Percentiles rank a stretch among this genome's conserved stretches.
Conservation (phyloP, 805 yeast species). For the Monosporozyma servazzii region DNA sequence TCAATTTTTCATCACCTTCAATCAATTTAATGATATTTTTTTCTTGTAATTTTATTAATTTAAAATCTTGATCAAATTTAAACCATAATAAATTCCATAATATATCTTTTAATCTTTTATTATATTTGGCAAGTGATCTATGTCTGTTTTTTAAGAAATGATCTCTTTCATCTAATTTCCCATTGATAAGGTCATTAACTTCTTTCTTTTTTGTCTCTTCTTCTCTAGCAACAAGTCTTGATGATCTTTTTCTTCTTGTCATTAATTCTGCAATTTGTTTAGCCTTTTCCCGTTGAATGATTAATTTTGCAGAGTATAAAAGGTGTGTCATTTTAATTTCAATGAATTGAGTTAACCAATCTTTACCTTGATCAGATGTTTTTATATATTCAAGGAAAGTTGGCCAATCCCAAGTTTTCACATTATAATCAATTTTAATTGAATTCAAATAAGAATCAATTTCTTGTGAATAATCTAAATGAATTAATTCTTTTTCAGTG, state of each 20-base stretch:
- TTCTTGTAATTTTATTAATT: constrained; percentile 13
- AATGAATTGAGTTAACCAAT: neutral
- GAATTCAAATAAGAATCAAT: constrained; percentile 23
- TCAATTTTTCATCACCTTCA: constrained; percentile 2
- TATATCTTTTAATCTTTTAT: constrained; percentile 21
- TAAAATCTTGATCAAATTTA: constrained; percentile 23
- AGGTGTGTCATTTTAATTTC: constrained; percentile 9
- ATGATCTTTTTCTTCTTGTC: constrained; percentile 63
- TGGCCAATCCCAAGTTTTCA: constrained; percentile 22
- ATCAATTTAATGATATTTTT: constrained; percentile 2
- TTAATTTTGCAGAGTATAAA: constrained; percentile 20
- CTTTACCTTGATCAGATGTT: constrained; percentile 6
- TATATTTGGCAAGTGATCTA: constrained; percentile 17
- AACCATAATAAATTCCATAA: constrained; percentile 27
- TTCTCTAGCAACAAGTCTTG: constrained; percentile 62
- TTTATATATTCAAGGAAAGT: constrained; percentile 15
- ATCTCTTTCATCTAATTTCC: constrained; percentile 31
- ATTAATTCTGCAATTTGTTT: constrained; percentile 53
- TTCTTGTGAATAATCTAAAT: constrained; percentile 24
- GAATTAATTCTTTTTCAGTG: constrained; percentile 14
- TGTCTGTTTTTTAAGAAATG: constrained; percentile 20
- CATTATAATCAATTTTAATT: constrained; percentile 14
- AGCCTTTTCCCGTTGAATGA: constrained; percentile 46
- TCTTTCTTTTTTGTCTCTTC: constrained; percentile 42
- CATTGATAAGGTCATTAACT: constrained; percentile 32